phyloP scores from a whole-genome alignment of 345 rosid species.

The Gossypium australe region DNA sequence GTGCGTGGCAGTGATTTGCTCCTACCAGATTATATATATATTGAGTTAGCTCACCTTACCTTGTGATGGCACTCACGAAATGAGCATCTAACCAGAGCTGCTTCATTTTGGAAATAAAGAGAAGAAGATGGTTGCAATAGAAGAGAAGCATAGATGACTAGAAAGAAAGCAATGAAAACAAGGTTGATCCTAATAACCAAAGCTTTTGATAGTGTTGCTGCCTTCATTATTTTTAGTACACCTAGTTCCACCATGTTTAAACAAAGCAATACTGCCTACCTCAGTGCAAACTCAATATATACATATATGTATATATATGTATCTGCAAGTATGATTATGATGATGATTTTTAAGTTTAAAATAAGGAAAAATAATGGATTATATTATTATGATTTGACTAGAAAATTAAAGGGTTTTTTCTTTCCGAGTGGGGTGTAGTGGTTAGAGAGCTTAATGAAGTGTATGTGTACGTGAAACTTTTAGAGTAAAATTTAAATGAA shows the following conservation, averaged over 20 bases:
- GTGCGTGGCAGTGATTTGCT: too few relatives aligned
- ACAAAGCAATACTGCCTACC: slow-evolving; percentile 6
- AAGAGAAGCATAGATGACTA: slow-evolving; percentile 47
- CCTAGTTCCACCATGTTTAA: slow-evolving; percentile 34
- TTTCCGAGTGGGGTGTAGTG: background rate
- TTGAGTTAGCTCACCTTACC: slow-evolving; percentile 71
- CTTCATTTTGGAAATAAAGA: slow-evolving; percentile 48
- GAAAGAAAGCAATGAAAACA: slow-evolving; percentile 53
- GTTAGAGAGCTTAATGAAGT: background rate
- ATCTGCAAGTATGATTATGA: background rate
- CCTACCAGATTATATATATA: background rate
- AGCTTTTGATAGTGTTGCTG: slow-evolving; percentile 53
- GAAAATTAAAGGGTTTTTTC: background rate
- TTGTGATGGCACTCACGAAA: slow-evolving; percentile 71
- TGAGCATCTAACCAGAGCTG: slow-evolving; percentile 66
- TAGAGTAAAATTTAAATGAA: slow-evolving; percentile 19
- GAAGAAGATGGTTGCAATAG: slow-evolving; percentile 67
- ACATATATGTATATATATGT: slow-evolving; percentile 1
- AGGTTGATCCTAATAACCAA: slow-evolving; percentile 57
- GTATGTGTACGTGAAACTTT: background rate
- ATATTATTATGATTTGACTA: background rate
- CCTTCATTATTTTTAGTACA: slow-evolving; percentile 43
- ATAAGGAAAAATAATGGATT: background rate
- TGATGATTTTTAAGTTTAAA: background rate
- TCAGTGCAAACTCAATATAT: slow-evolving; percentile 15